Conservation (phyloP, 768 basidiomycete species). For the Tulasnella sp. region DNA sequence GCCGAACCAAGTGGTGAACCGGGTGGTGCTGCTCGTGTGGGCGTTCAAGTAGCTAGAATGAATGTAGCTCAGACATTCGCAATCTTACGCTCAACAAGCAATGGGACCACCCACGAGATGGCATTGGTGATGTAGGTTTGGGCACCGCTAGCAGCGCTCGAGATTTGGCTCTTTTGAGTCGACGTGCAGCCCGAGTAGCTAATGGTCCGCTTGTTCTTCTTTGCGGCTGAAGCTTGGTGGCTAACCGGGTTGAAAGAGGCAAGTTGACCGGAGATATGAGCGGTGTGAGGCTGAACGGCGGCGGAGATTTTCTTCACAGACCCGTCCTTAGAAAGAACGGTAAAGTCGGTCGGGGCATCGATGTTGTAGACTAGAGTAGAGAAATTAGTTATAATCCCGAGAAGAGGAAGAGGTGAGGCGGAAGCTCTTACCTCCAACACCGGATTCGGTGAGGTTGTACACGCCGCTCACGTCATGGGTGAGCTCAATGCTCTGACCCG, state of each 20-base stretch:
- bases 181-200: not conserved
- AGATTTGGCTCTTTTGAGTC: not conserved
- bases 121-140: constrained; percentile 1
- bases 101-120: not conserved
- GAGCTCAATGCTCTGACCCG: not conserved
- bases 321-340: not conserved
- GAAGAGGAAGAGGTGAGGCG: not conserved
- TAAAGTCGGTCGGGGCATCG: not conserved
- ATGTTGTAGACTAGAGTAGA: not conserved
- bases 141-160: not conserved
- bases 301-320: not conserved
- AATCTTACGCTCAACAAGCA: not conserved
- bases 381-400: too few relatives aligned
- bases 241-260: not conserved
- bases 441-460: constrained; percentile 10
- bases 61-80: not conserved
- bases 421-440: not conserved
- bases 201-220: not conserved
- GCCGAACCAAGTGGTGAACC: constrained; percentile 13
- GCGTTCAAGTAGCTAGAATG: not conserved
- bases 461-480: constrained; percentile 4
- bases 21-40: not conserved
- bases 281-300: not conserved
- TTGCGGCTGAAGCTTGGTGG: not conserved
- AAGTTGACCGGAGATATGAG: not conserved